A percentile compares a stretch with the other conserved stretches of the same genome.
Conservation (phyloP, 2,329 filamentous ascomycete species). For the Orbilia blumenaviensis region DNA sequence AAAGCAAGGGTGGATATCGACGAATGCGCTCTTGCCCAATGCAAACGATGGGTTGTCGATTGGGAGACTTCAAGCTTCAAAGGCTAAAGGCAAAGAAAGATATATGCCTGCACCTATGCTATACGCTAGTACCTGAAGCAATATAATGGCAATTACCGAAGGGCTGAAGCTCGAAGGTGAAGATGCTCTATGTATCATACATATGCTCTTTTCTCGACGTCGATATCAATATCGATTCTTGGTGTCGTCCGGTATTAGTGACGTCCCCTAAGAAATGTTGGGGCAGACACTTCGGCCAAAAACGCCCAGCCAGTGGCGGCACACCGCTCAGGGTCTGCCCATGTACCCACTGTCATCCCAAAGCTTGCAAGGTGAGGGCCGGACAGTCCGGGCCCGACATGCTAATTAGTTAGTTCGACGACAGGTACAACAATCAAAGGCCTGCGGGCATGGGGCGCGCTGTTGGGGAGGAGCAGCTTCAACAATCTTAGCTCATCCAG, state of each 20-base stretch:
- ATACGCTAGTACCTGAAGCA: background rate
- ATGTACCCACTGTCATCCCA: slow-evolving; percentile 14
- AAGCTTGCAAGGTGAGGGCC: slow-evolving; percentile 30
- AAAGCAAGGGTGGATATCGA: slow-evolving; percentile 29
- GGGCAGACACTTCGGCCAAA: slow-evolving; percentile 30
- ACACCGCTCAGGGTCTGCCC: slow-evolving; percentile 48
- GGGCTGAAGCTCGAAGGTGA: background rate
- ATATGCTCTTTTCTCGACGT: background rate
- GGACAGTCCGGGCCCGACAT: slow-evolving; percentile 31
- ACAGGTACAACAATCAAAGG: background rate
- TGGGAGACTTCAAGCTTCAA: background rate
- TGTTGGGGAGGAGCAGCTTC: slow-evolving; percentile 50
- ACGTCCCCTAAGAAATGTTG: slow-evolving; percentile 43
- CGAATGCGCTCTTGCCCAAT: slow-evolving; percentile 33
- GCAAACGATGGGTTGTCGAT: slow-evolving; percentile 31
- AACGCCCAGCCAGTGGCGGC: slow-evolving; percentile 6
- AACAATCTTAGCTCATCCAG: slow-evolving; percentile 48
- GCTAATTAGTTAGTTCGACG: too few relatives aligned
- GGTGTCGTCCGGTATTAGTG: background rate
- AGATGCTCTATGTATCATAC: background rate
- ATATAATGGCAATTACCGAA: background rate
- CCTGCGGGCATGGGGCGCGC: slow-evolving; percentile 29
- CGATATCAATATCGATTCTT: too few relatives aligned
- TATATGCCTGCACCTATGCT: background rate
- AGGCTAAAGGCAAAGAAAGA: background rate